Evolutionary conservation across 2,329 filamentous ascomycete genomes (phyloP), one percentile per base, ranked within the genome.

Genomic region (Botryotinia calthae): DNA sequence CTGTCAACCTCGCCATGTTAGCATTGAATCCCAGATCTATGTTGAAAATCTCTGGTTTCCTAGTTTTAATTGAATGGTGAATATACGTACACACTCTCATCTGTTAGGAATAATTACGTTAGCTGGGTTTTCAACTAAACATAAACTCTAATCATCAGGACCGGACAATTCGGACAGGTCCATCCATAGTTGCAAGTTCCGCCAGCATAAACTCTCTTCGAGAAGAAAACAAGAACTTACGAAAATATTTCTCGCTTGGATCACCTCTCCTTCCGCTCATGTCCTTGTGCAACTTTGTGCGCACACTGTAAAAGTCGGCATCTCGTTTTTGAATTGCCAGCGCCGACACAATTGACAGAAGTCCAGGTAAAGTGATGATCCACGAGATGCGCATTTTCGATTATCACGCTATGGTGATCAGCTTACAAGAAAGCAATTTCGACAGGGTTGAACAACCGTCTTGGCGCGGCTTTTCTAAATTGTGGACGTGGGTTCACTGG

Each of bases 191-290:
- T 54, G 37, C n/a, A 25, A 14, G 37, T 28, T 54, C 14, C 67
- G 16, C 42, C 51, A 44, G 18, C 25, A 46, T 34, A 56, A 40
- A 25, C 22, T n/a, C 22, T 31, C 5, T 56, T 67, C 18, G 2
- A 20, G 61, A 56, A 18, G 34, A 48, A 37, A 51, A 28, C 6
- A 22, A 40, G 22, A 42, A 80, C 81, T 78, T 72, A 82, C 82
- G 81, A 73, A 83, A 83, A 76, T 82, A 83, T 79, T 83, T 82
- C 31, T 78, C 79, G 48, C 34, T 51, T 62, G 76, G 77, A 63
- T 77, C 78, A 73, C 75, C 77, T 72, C 69, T 69, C 71, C 68
- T 77, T 37, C 79, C 78, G 72, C 79, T 80, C 79, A 78, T 79
- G 63, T 81, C 79, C 74, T 80, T 78, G 51, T 77, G 75, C 70